Percentiles rank a stretch among this genome's conserved stretches.
phyloP scores from a whole-genome alignment of 2,329 filamentous ascomycete species.

The Colletotrichum aenigma region DNA sequence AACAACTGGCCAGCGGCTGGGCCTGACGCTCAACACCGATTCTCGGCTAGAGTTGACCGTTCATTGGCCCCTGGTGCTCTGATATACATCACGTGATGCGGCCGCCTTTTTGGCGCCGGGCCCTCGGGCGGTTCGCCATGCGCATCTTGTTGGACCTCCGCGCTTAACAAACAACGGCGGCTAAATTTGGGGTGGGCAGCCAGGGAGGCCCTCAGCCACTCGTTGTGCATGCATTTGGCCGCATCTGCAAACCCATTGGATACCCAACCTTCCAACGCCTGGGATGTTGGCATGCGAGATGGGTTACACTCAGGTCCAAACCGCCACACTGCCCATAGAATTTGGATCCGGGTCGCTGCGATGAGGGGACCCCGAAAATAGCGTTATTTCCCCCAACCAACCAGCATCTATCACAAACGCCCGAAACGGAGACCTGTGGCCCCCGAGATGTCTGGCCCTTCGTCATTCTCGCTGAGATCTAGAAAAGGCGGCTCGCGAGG shows the following conservation, averaged over 20 bases:
- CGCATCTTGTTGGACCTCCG: slow-evolving; percentile 1
- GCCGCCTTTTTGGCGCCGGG: neutral
- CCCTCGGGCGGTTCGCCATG: neutral
- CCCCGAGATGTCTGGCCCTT: slow-evolving; percentile 4
- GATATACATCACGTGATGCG: slow-evolving; percentile 13
- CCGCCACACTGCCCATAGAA: slow-evolving; percentile 9
- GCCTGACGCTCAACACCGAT: neutral
- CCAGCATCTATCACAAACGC: slow-evolving; percentile 11
- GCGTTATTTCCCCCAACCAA: slow-evolving; percentile 9
- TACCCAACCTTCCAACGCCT: neutral
- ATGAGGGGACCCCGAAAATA: slow-evolving; percentile 14
- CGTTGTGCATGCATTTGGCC: neutral
- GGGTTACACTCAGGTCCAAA: slow-evolving; percentile 10
- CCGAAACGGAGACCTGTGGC: slow-evolving; percentile 1
- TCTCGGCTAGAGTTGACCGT: neutral
- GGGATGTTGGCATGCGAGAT: slow-evolving; percentile 6
- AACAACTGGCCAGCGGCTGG: slow-evolving; percentile 15
- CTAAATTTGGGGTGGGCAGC: slow-evolving; percentile 3
- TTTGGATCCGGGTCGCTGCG: slow-evolving; percentile 9
- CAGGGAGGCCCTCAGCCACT: slow-evolving; percentile 15
- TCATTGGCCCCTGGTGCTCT: slow-evolving; percentile 1
- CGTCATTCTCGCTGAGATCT: slow-evolving; percentile 1
- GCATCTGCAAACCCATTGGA: slow-evolving; percentile 3
- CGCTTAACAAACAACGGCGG: slow-evolving; percentile 14
- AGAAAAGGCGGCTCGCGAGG: slow-evolving; percentile 15